phyloP scores from a whole-genome alignment of 164 flowering plant genomes.

The Warburgia ugandensis region DNA sequence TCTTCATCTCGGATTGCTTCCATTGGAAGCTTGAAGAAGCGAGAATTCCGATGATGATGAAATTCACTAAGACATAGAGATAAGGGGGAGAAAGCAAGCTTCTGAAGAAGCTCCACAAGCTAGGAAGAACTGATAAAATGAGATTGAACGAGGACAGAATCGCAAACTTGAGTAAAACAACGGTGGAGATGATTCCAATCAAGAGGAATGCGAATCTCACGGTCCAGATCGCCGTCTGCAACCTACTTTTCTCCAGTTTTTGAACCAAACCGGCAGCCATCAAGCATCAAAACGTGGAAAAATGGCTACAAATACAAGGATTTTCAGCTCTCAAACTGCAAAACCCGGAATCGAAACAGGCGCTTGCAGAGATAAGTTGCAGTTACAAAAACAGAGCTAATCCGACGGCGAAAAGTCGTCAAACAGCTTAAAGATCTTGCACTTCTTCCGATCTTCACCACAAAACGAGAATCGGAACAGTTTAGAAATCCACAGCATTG shows the following conservation, averaged over 20 bases:
- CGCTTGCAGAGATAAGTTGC: too few relatives aligned
- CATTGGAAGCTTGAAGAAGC: constrained; percentile 44
- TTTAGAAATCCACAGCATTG: too few relatives aligned
- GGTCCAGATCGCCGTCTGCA: constrained; percentile 20
- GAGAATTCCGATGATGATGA: constrained; percentile 63
- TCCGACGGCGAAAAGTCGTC: too few relatives aligned
- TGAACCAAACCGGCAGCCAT: constrained; percentile 11
- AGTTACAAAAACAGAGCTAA: too few relatives aligned
- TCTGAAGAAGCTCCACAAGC: constrained; percentile 28
- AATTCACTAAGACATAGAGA: constrained; percentile 54
- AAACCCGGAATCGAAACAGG: too few relatives aligned
- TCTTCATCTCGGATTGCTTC: constrained; percentile 6
- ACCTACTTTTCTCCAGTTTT: constrained; percentile 5
- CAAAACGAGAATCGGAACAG: too few relatives aligned
- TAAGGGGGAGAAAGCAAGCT: constrained; percentile 62
- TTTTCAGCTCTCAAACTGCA: too few relatives aligned
- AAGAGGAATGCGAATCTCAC: constrained; percentile 13
- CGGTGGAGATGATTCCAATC: constrained; percentile 18
- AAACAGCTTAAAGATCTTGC: too few relatives aligned
- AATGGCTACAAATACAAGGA: too few relatives aligned
- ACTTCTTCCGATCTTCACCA: too few relatives aligned
- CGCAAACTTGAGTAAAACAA: constrained; percentile 17
- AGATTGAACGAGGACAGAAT: constrained; percentile 17
- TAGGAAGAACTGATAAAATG: constrained; percentile 23
- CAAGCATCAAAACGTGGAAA: neutral